A percentile compares a stretch with the other conserved stretches of the same genome.
phyloP scores from a whole-genome alignment of 2,329 filamentous ascomycete genomes.

The Lasiodiplodia sp. region DNA sequence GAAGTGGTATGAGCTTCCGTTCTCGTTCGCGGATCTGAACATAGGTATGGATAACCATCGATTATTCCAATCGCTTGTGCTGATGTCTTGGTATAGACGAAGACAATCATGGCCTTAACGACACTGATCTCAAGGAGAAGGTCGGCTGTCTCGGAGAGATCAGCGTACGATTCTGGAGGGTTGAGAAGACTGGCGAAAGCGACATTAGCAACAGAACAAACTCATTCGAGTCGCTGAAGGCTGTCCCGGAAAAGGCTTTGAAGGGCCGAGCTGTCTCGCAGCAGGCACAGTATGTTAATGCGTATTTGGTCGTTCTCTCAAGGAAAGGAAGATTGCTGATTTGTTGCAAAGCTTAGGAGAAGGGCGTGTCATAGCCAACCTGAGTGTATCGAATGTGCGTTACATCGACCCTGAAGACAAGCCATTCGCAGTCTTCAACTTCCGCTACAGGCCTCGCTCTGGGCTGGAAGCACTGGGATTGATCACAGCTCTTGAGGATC shows the following conservation, averaged over 20 bases:
- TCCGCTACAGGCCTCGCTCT: conserved; percentile 41
- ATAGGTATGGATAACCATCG: background rate
- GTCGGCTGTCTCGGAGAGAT: conserved; percentile 33
- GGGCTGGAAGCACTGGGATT: conserved; percentile 43
- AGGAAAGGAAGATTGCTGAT: background rate
- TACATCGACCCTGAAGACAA: conserved; percentile 30
- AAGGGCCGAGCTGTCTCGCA: conserved; percentile 38
- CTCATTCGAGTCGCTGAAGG: background rate
- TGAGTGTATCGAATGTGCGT: background rate
- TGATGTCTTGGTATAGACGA: background rate
- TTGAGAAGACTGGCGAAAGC: conserved; percentile 22
- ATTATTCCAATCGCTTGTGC: background rate
- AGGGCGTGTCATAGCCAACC: background rate
- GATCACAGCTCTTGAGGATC: conserved; percentile 39
- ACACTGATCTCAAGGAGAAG: background rate
- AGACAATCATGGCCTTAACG: background rate
- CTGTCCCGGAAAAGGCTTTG: conserved; percentile 36
- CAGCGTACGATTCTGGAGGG: conserved; percentile 31
- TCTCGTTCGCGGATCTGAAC: background rate
- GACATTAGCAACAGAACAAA: too few relatives aligned
- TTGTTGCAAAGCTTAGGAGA: background rate
- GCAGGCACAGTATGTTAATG: conserved; percentile 31
- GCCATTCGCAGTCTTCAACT: conserved; percentile 38
- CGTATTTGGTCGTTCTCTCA: too few relatives aligned
- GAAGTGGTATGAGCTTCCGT: background rate